These are phyloP conservation scores for Apophysomyces trapeziformis DNA, from an alignment of 371 early-diverging fungal species.

Conservation along the genomic window DNA sequence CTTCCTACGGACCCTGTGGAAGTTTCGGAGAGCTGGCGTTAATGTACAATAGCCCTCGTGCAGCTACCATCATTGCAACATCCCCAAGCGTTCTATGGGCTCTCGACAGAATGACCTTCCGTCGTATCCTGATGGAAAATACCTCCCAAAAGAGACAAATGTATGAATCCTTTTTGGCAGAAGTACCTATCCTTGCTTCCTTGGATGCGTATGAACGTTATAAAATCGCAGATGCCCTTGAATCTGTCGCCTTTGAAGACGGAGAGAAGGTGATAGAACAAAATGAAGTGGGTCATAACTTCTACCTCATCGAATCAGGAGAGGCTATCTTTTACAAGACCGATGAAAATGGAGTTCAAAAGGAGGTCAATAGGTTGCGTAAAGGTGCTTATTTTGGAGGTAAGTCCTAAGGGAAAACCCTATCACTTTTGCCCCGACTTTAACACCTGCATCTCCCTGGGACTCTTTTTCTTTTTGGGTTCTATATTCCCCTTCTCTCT, in stretches of 20 bases:
- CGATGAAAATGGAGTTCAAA: constrained; percentile 55
- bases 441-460: constrained; percentile 14
- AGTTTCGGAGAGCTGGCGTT: constrained; percentile 91
- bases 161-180: constrained; percentile 91
- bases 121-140: constrained; percentile 90
- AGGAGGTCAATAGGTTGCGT: constrained; percentile 65
- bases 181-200: constrained; percentile 80
- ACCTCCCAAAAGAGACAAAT: constrained; percentile 87
- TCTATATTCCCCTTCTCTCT: too few species aligned
- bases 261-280: constrained; percentile 82
- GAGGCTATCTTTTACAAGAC: constrained; percentile 76
- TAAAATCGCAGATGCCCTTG: constrained; percentile 93
- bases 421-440: neutral
- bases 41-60: constrained; percentile 97
- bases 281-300: constrained; percentile 82
- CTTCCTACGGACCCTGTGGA: constrained; percentile 67
- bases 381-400: constrained; percentile 95
- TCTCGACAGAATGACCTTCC: constrained; percentile 91
- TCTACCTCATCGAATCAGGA: constrained; percentile 89
- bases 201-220: constrained; percentile 90
- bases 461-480: neutral
- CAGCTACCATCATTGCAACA: constrained; percentile 90
- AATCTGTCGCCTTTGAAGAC: constrained; percentile 78
- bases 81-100: constrained; percentile 90
- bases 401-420: constrained; percentile 25